These are phyloP conservation scores for Phytophthora palmivora DNA, from an alignment of 352 stramenopile genomes.

Conservation along the genomic window DNA sequence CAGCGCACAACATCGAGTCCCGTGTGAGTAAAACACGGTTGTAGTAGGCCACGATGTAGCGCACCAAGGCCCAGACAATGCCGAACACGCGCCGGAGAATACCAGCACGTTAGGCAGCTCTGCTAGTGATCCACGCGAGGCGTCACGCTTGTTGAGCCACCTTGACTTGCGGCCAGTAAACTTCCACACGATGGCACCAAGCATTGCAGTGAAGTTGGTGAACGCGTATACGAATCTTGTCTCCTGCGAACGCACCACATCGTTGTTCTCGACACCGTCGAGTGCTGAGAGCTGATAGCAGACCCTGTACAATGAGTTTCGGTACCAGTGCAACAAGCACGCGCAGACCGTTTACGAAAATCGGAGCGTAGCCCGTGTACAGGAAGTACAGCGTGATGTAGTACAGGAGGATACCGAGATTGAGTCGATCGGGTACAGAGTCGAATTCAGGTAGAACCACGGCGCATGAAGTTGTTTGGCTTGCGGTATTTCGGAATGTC, in stretches of 20 bases:
- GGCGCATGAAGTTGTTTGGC: slow-evolving; percentile 83
- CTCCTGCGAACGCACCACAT: slow-evolving; percentile 83
- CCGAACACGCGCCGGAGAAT: slow-evolving; percentile 80
- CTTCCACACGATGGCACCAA: slow-evolving; percentile 85
- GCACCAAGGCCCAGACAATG: slow-evolving; percentile 80
- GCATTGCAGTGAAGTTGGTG: slow-evolving; percentile 80
- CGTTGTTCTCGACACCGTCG: slow-evolving; percentile 81
- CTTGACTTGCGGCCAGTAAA: slow-evolving; percentile 73
- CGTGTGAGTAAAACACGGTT: slow-evolving; percentile 75
- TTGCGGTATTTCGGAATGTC: slow-evolving; percentile 84
- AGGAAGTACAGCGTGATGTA: slow-evolving; percentile 90
- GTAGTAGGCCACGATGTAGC: slow-evolving; percentile 85
- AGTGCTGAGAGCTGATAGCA: slow-evolving; percentile 79
- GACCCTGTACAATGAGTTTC: slow-evolving; percentile 78
- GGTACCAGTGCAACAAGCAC: slow-evolving; percentile 72
- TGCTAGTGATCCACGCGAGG: slow-evolving; percentile 66
- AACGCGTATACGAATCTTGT: slow-evolving; percentile 87
- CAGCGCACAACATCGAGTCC: slow-evolving; percentile 77
- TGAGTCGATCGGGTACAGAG: slow-evolving; percentile 80
- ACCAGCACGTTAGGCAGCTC: slow-evolving; percentile 87
- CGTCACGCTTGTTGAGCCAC: slow-evolving; percentile 76
- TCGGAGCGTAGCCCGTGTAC: slow-evolving; percentile 85
- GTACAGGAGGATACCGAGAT: slow-evolving; percentile 84
- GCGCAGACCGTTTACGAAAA: slow-evolving; percentile 79
- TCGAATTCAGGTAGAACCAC: slow-evolving; percentile 87